Base-by-base conservation (phyloP, 805 yeast genomes). In the Kockiozyma suomiensis region DNA sequence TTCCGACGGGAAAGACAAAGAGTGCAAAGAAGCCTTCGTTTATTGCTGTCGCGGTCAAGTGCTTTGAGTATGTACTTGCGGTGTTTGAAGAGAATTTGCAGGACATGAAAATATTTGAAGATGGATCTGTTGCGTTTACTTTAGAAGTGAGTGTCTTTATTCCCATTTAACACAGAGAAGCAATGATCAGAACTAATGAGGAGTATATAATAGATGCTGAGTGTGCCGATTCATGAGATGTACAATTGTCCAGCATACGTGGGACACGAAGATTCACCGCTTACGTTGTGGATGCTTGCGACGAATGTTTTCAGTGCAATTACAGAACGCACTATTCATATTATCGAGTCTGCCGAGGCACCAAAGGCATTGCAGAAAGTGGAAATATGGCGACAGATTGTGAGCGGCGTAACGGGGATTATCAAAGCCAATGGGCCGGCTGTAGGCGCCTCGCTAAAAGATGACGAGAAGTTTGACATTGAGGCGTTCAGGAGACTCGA, bases 401-500 rank as follows among this genome's bases (percentile, higher is more conserved):
- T 76, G 8, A 47, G 63, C 13, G 70, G 74, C 4, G 70, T 73
- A 0, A 55, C 71, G 12, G 64, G 69, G 46, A 66, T 65, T 7
- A 51, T 67, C 15, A 30, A 59, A 7, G 19, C 57, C 13, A 56
- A 58, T 5, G 50, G 62, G 26, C 6, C 60, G 59, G 30, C 47
- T 73, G 15, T 82, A 84, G 84, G 68, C 70, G 6, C 67, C 19
- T 61, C 61, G 4, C 76, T 75, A 26, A 53, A 53, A 0, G 66
- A 68, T 2, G 72, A 75, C 54, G 89, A 85, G 66, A 66, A 61
- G 0, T 76, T 78, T 63, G 85, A 82, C 64, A 73, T 79, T 1
- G 65, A 67, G 30, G 81, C 78, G 33, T 87, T 82, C 68, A 53
- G 69, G 1, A 65, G 66, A 1, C 74, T 84, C 62, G 78, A 81